Conservation (phyloP, 2,329 filamentous ascomycete genomes). For the Davidsoniella neocaledoniae region DNA sequence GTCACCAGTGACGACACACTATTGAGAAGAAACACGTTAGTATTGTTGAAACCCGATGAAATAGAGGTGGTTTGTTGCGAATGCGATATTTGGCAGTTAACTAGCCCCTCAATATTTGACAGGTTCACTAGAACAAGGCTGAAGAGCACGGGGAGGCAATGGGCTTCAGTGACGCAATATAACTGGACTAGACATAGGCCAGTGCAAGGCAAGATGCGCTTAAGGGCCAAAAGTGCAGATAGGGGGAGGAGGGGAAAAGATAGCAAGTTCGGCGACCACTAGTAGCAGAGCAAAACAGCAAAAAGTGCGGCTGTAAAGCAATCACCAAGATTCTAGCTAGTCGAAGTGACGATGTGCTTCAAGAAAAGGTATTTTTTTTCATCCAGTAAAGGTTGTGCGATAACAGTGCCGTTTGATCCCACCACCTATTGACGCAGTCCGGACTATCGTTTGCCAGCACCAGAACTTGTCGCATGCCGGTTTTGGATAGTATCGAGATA, state of each 20-base stretch:
- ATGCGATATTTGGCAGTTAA: neutral
- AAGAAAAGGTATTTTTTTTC: too few species aligned
- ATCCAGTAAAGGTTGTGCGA: too few species aligned
- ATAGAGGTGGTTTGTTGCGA: slow-evolving; percentile 6
- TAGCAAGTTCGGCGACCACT: neutral
- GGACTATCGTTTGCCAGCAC: too few species aligned
- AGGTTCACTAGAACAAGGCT: neutral
- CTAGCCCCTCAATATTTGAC: too few species aligned
- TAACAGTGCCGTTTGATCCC: too few species aligned
- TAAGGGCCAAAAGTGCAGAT: slow-evolving; percentile 7
- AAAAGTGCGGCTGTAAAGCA: neutral
- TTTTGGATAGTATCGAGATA: too few species aligned
- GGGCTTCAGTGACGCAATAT: too few species aligned
- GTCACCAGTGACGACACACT: slow-evolving; percentile 98
- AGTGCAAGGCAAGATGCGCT: neutral
- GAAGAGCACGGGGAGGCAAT: too few species aligned
- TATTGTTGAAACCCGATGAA: slow-evolving; percentile 15
- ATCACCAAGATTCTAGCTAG: neutral
- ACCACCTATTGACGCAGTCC: too few species aligned
- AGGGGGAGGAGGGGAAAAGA: neutral
- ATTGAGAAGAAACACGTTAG: slow-evolving; percentile 21
- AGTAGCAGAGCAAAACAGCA: neutral
- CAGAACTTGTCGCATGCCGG: too few species aligned
- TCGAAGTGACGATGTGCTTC: too few species aligned
- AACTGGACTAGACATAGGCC: too few species aligned